Evolutionary conservation across 345 rosid genomes (phyloP).

Genomic region (Sisymbrium altissimum): DNA sequence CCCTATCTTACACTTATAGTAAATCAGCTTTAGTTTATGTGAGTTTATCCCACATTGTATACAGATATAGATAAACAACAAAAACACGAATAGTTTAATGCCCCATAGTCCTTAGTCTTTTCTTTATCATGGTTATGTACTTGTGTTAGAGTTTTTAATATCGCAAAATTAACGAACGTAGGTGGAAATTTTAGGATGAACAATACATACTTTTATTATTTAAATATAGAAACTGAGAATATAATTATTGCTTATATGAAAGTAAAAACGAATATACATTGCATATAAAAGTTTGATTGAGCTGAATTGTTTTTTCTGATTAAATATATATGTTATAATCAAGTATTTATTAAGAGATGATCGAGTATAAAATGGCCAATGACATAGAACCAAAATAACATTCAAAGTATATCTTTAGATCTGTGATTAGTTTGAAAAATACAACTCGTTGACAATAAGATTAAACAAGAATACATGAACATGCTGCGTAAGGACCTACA

Average conservation of each 20-base stretch:
- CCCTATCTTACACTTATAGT: conserved; percentile 3
- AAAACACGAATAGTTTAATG: neutral
- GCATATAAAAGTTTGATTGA: neutral
- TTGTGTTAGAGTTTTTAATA: neutral
- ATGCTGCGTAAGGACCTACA: conserved; percentile 21
- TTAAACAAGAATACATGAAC: neutral
- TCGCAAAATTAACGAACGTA: neutral
- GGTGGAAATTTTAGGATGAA: neutral
- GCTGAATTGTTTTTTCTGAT: neutral
- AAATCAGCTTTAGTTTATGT: neutral
- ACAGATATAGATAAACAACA: neutral
- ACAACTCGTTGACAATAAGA: neutral
- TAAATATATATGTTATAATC: neutral
- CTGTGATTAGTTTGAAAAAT: conserved; percentile 2
- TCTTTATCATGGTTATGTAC: neutral
- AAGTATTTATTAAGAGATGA: neutral
- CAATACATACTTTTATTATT: neutral
- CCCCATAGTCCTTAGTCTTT: too few species aligned
- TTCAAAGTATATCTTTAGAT: conserved; percentile 13
- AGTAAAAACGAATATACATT: neutral
- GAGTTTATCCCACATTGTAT: neutral
- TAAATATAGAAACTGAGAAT: neutral
- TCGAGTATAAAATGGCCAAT: neutral
- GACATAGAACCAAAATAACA: conserved; percentile 31
- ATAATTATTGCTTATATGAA: neutral